Percentiles rank a stretch among this genome's conserved stretches.
These are phyloP conservation scores for Osmozyma mogii DNA, from an alignment of 805 yeast species.

Conservation along the genomic window DNA sequence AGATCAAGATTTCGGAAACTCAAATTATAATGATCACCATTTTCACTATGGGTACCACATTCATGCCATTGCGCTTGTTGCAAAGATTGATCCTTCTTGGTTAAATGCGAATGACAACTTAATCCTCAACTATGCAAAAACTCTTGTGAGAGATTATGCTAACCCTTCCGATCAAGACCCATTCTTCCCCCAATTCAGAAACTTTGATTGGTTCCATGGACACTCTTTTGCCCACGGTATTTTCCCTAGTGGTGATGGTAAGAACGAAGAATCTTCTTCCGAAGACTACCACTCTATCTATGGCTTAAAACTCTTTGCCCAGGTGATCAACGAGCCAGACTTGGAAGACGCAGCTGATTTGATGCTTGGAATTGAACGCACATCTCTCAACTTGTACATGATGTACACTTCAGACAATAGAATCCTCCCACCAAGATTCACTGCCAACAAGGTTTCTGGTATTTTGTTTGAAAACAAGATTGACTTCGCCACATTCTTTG, in stretches of 20 bases:
- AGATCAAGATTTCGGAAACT: conserved; percentile 63
- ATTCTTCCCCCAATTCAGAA: conserved; percentile 58
- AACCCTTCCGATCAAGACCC: conserved; percentile 48
- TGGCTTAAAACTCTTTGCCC: conserved; percentile 61
- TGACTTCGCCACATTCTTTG: conserved; percentile 70
- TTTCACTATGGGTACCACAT: conserved; percentile 72
- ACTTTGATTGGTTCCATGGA: conserved; percentile 71
- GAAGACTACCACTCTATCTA: conserved; percentile 70
- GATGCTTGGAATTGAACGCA: conserved; percentile 51
- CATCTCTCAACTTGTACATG: conserved; percentile 51
- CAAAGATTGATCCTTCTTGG: conserved; percentile 43
- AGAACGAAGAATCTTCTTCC: conserved; percentile 66
- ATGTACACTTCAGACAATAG: conserved; percentile 45
- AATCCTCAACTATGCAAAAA: conserved; percentile 44
- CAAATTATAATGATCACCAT: conserved; percentile 69
- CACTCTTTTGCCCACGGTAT: conserved; percentile 78
- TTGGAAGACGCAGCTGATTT: conserved; percentile 50
- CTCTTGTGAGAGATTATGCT: conserved; percentile 60
- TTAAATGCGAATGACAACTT: conserved; percentile 20
- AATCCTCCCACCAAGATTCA: conserved; percentile 48
- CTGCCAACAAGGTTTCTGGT: conserved; percentile 63
- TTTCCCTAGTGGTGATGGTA: conserved; percentile 64
- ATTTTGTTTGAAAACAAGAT: conserved; percentile 66
- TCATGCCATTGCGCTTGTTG: conserved; percentile 61
- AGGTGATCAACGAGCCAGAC: conserved; percentile 42